Evolutionary conservation across 306 rosid genomes (phyloP).

Genomic region (Luffa acutangula): DNA sequence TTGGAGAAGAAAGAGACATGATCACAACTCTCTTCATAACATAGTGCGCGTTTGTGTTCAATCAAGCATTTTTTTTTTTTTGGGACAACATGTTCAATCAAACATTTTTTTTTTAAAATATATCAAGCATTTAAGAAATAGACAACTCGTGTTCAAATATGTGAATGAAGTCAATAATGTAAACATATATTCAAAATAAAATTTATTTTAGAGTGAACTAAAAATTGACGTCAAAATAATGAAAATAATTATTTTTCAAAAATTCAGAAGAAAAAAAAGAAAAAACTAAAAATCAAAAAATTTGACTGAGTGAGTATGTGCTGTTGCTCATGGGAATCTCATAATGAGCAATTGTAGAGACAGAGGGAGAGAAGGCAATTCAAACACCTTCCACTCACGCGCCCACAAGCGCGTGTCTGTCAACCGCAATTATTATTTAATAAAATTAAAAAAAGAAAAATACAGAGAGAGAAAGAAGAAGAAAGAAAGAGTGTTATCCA

Average conservation of each 20-base stretch:
- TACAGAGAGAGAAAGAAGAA: neutral
- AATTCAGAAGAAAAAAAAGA: neutral
- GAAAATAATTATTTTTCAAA: too few species aligned
- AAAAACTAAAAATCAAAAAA: neutral
- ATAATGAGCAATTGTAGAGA: neutral
- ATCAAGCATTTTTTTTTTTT: too few species aligned
- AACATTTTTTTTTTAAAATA: too few species aligned
- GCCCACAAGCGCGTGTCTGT: neutral
- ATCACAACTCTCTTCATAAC: too few species aligned
- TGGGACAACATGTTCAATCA: too few species aligned
- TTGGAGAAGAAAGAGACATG: too few species aligned
- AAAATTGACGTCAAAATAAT: neutral
- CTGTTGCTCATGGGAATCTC: neutral
- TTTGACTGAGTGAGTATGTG: neutral
- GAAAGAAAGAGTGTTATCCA: neutral
- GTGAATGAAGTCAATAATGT: too few species aligned
- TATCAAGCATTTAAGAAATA: too few species aligned
- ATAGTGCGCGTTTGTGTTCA: too few species aligned
- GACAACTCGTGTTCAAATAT: too few species aligned
- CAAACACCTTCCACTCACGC: neutral
- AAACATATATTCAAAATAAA: too few species aligned
- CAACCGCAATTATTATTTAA: neutral
- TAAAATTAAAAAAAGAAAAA: neutral
- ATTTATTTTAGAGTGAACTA: neutral
- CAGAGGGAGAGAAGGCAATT: neutral